Evolutionary conservation across 371 early-diverging fungal species (phyloP).

Genomic region (Mortierella sp.): DNA sequence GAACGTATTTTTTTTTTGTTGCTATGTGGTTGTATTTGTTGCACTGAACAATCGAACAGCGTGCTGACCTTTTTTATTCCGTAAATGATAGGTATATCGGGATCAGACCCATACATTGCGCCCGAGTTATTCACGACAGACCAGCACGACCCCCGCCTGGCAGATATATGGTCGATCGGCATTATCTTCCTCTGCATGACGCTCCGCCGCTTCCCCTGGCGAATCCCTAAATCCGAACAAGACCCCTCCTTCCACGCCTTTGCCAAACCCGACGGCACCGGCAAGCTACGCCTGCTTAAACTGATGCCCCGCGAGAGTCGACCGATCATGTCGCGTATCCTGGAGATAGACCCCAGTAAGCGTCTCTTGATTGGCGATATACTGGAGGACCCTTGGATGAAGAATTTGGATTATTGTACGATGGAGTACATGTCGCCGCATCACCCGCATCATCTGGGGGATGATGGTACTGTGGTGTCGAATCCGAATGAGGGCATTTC

Average conservation of each 20-base stretch:
- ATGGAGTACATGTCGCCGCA: slow-evolving; percentile 45
- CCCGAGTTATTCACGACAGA: slow-evolving; percentile 66
- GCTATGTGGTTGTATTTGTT: background rate
- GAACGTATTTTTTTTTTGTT: too few relatives aligned
- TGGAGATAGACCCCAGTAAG: slow-evolving; percentile 63
- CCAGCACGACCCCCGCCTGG: slow-evolving; percentile 70
- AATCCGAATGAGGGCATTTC: slow-evolving; percentile 39
- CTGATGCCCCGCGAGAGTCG: slow-evolving; percentile 63
- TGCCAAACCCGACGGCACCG: slow-evolving; percentile 50
- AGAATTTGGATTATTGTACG: slow-evolving; percentile 63
- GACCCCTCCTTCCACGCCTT: slow-evolving; percentile 66
- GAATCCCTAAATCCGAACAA: slow-evolving; percentile 59
- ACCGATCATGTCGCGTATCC: slow-evolving; percentile 60
- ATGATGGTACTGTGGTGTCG: slow-evolving; percentile 23
- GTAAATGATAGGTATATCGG: slow-evolving; percentile 60
- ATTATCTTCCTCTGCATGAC: slow-evolving; percentile 80
- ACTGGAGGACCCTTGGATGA: slow-evolving; percentile 66
- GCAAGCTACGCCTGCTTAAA: slow-evolving; percentile 62
- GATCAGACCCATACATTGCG: slow-evolving; percentile 73
- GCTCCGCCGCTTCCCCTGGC: slow-evolving; percentile 79
- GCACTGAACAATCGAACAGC: background rate
- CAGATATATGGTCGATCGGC: slow-evolving; percentile 82
- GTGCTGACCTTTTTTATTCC: slow-evolving; percentile 37
- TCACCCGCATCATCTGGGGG: slow-evolving; percentile 63
- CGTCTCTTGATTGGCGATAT: slow-evolving; percentile 64